Evolutionary conservation across 257 asterid species (phyloP).

Genomic region (Anisodus tanguticus): DNA sequence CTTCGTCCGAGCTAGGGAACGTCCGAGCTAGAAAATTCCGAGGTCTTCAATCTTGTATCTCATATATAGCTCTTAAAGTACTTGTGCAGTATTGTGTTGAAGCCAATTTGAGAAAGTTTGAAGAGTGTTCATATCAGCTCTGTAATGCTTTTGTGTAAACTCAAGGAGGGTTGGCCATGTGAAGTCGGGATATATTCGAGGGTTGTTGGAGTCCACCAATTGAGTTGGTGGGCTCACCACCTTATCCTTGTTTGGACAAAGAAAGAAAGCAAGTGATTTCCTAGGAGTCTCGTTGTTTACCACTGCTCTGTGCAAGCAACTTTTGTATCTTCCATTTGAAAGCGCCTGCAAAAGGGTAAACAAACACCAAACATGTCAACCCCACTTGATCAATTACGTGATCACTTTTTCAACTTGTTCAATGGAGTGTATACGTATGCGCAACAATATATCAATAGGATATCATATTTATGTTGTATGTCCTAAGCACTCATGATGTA

Average conservation of each 20-base stretch:
- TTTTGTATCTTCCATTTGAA: slow-evolving; percentile 83
- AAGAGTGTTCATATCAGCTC: slow-evolving; percentile 95
- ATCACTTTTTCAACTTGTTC: background rate
- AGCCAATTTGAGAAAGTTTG: slow-evolving; percentile 68
- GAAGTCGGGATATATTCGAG: slow-evolving; percentile 82
- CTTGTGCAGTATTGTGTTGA: slow-evolving; percentile 23
- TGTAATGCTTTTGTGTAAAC: slow-evolving; percentile 85
- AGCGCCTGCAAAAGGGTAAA: slow-evolving; percentile 63
- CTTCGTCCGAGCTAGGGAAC: background rate
- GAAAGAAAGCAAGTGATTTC: slow-evolving; percentile 89
- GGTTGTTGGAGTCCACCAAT: slow-evolving; percentile 73
- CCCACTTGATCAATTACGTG: slow-evolving; percentile 3
- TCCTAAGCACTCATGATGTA: background rate
- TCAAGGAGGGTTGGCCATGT: slow-evolving; percentile 72
- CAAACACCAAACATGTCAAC: background rate
- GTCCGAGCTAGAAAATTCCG: too few species aligned
- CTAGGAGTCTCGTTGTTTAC: slow-evolving; percentile 76
- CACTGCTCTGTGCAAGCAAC: slow-evolving; percentile 94
- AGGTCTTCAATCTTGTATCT: background rate
- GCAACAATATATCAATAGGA: background rate
- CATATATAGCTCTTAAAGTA: background rate
- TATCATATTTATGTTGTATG: background rate
- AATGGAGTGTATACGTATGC: background rate
- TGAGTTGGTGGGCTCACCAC: slow-evolving; percentile 83
- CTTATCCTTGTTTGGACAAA: slow-evolving; percentile 82